Evolutionary conservation across 768 basidiomycete genomes (phyloP), one percentile per base, ranked within the genome.

Genomic region (Rhodotorula babjevae): DNA sequence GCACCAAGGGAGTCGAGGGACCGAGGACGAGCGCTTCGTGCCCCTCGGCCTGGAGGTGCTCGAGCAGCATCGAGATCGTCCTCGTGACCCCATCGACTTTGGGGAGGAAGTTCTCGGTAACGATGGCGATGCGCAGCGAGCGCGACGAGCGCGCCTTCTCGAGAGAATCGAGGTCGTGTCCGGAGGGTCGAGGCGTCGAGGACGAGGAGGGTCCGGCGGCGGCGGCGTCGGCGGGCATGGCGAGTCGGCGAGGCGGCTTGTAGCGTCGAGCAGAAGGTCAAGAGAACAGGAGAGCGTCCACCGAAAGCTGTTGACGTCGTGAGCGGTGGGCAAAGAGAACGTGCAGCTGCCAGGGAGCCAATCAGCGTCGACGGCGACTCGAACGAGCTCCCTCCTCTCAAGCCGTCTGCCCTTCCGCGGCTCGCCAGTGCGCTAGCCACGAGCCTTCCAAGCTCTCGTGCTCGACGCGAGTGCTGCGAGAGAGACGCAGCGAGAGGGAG

Each of bases 21-120:
- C 84, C 83, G 19, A 84, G 77, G 0, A 85, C 79, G 69, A 84
- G 80, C 29, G 82, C 82, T 61, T 82, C 79, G 74, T 84, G 83
- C 12, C 84, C 84, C 60, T 82, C 80, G 31, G 76, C 69, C 65
- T 81, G 76, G 9, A 85, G 77, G 67, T 84, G 82, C 59, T 82
- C 81, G 27, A 85, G 80, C 11, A 85, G 77, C 50, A 81, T 77
- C 6, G 83, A 82, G 1, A 85, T 71, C 0, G 83, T 84, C 23
- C 84, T 67, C 0, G 84, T 85, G 7, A 84, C 83, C 3, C 84
- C 84, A 74, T 85, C 84, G 40, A 84, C 77, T 58, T 76, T 76
- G 15, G 77, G 77, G 16, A 78, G 53, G 58, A 77, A 78, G 68
- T 78, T 78, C 59, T 78, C 77, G 9, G 74, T 67, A 21, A 70